Conservation (phyloP, 2,329 filamentous ascomycete genomes). For the Ophiostoma perfectum region DNA sequence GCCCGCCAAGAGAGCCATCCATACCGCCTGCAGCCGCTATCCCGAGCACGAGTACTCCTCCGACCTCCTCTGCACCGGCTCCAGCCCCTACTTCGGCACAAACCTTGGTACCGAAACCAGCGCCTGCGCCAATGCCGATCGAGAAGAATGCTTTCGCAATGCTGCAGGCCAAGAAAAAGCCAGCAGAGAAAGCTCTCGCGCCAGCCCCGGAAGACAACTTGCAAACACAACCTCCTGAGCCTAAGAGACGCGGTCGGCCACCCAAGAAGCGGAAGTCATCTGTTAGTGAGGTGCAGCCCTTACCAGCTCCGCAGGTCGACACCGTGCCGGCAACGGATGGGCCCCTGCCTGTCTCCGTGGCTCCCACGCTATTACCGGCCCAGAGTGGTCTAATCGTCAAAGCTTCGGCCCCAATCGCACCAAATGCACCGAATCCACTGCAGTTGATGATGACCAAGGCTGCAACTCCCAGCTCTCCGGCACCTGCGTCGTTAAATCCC, state of each 20-base stretch:
- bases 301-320: neutral
- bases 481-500: neutral
- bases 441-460: neutral
- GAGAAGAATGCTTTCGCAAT: slow-evolving; percentile 16
- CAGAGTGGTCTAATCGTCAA: neutral
- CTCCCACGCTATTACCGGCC: neutral
- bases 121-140: neutral
- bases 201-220: no score
- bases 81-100: neutral
- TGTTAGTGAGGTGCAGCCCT: neutral
- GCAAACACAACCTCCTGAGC: slow-evolving; percentile 3
- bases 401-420: neutral
- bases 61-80: neutral
- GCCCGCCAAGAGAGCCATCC: no score
- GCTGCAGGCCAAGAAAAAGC: slow-evolving; percentile 23
- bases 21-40: neutral
- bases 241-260: slow-evolving; percentile 26
- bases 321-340: neutral
- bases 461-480: slow-evolving; percentile 15
- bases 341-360: neutral
- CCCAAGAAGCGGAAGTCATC: slow-evolving; percentile 30
- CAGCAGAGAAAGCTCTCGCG: slow-evolving; percentile 22
- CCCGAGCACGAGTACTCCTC: no score
- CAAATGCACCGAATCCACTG: slow-evolving; percentile 41
- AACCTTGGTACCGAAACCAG: neutral